Evolutionary conservation across 2,329 filamentous ascomycete species (phyloP).

Genomic region (Colletotrichum tropicicola): DNA sequence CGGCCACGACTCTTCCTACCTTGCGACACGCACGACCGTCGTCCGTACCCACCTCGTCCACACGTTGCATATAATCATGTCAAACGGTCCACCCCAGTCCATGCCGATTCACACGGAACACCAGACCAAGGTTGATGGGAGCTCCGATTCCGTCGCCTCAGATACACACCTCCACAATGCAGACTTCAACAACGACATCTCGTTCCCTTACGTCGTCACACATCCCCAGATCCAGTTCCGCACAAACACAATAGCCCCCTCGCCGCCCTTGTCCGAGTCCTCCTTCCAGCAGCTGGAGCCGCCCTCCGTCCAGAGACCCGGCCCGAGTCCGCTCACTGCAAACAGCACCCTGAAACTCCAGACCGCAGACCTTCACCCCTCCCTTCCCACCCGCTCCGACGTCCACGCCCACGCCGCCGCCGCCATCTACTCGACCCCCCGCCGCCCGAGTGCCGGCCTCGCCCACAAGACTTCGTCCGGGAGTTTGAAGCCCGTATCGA

Average conservation of each 20-base stretch:
- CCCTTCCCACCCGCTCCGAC: constrained; percentile 38
- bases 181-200: constrained; percentile 26
- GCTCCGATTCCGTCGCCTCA: constrained; percentile 25
- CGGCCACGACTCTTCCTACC: constrained; percentile 21
- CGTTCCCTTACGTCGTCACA: constrained; percentile 29
- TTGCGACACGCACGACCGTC: constrained; percentile 23
- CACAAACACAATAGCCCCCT: constrained; percentile 50
- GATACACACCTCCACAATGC: constrained; percentile 29
- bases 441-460: constrained; percentile 35
- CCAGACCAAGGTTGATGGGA: constrained; percentile 28
- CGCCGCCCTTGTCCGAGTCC: constrained; percentile 39
- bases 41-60: constrained; percentile 28
- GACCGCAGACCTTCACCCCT: constrained; percentile 41
- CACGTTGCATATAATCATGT: constrained; percentile 30
- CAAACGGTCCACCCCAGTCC: constrained; percentile 30
- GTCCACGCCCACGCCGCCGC: constrained; percentile 41
- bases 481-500: constrained; percentile 60
- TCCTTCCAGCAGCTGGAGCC: constrained; percentile 28
- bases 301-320: constrained; percentile 6
- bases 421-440: constrained; percentile 40
- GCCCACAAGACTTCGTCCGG: constrained; percentile 52
- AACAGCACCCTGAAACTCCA: constrained; percentile 46
- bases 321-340: constrained; percentile 22
- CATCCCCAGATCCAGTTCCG: constrained; percentile 43
- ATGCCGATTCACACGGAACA: constrained; percentile 22